Evolutionary conservation across 768 basidiomycete genomes (phyloP), one percentile per base, ranked within the genome.

Genomic region (Rhizopogon roseolus): DNA sequence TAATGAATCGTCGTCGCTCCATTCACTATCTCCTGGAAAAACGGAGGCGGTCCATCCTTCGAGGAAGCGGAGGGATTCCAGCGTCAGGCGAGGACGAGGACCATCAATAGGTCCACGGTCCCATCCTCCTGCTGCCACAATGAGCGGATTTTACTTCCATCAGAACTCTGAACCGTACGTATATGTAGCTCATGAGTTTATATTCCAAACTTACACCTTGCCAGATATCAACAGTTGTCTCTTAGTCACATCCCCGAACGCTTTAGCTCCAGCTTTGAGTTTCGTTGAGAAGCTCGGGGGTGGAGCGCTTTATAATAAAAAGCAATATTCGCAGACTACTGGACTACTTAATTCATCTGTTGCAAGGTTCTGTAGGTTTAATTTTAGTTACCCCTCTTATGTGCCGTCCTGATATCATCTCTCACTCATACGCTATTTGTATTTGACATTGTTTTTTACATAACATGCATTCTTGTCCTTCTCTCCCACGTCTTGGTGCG

Each of bases 121-220:
- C 52, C 67, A 73, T 43, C 72, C 77, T 5, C 75, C 82, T 6
- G 65, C 80, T 46, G 90, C 89, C 5, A 84, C 83, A 27, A 91
- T 92, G 88, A 88, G 81, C 58, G 90, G 93, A 37, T 95, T 91
- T 73, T 96, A 95, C 71, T 95, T 90, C 72, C 92, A 94, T 69
- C 86, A 88, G 76, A 89, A 93, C 67, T 93, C 90, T 52, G 90
- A 92, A 64, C 91, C 91, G 91, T 93, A 65, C 73, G 89, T 48
- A 36, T 36, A 36, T 36, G 8, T 82, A n/a, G 6, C 34, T 19
- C 57, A 32, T 57, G 22, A 36, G 19, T 25, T 16, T 39, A 36
- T 56, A 34, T 28, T 41, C 54, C 52, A 41, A 50, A 44, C n/a
- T 53, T 14, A 36, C 54, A 52, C 34, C 52, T 50, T 52, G 28